Base-by-base conservation (phyloP, 768 basidiomycete genomes). In the Boletus speciosus region DNA sequence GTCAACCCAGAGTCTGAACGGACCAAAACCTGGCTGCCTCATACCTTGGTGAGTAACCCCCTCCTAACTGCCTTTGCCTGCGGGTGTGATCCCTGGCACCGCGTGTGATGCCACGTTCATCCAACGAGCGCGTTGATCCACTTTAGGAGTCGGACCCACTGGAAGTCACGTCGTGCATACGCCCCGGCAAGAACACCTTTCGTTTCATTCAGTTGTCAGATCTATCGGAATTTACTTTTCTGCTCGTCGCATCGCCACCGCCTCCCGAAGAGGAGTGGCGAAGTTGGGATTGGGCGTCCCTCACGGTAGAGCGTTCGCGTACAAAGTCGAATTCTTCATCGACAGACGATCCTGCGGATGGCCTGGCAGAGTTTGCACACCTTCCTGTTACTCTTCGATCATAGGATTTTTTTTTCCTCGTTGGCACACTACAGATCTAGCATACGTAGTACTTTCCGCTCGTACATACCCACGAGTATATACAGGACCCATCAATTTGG, bases 141-240 rank as follows among this genome's bases (percentile, higher is more conserved):
- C 8, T 52, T 46, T 32, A 68, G 76, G 70, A 67, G 46, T 56
- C 62, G 42, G 57, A 58, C 19, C 63, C 73, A 36, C 51, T 78
- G 21, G 73, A 81, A 44, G 68, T 83, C 43, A 77, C 79, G 38
- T 43, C 68, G 4, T 67, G 63, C 54, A 59, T 83, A 1, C 67
- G 58, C 32, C 68, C 73, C 39, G 82, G 82, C 9, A 64, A 56
- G 37, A 84, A 84, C 63, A 63, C 71, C 5, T 64, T 84, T 49
- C 73, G 76, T 36, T 73, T 83, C 51, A 77, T 83, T 40, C 81
- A 82, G 34, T 65, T 84, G 15, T 71, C 71, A 6, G 64, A 68
- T 47, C 66, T 81, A 59, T 66, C 73, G 16, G 66, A 75, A 29
- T 74, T 66, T 52, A 66, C 74, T 2, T 82, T 83, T 57, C 64